phyloP scores from a whole-genome alignment of 768 basidiomycete species.

The Ramaria sp. region DNA sequence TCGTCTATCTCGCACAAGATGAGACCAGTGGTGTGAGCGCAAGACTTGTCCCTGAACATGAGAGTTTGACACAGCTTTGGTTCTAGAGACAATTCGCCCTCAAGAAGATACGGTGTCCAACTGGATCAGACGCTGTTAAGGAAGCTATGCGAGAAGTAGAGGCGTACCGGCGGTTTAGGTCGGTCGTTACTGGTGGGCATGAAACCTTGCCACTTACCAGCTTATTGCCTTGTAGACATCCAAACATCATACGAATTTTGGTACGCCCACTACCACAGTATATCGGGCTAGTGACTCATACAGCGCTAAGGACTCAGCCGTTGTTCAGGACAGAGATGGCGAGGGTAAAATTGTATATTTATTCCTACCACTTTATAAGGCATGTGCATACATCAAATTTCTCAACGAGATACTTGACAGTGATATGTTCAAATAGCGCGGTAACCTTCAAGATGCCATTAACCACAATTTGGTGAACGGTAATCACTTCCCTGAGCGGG shows the following conservation, averaged over 20 bases:
- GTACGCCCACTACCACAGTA: slow-evolving; percentile 27
- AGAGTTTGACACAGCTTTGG: not conserved
- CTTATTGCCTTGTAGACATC: slow-evolving; percentile 46
- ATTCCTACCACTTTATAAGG: slow-evolving; percentile 90
- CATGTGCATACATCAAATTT: slow-evolving; percentile 19
- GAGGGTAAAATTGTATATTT: slow-evolving; percentile 94
- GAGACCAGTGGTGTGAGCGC: slow-evolving; percentile 67
- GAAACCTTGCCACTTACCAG: not conserved
- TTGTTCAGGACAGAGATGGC: slow-evolving; percentile 86
- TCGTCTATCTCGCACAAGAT: slow-evolving; percentile 82
- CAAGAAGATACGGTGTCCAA: slow-evolving; percentile 94
- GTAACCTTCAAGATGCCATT: slow-evolving; percentile 93
- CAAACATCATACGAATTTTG: slow-evolving; percentile 92
- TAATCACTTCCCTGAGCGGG: slow-evolving; percentile 75
- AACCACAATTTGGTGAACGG: slow-evolving; percentile 77
- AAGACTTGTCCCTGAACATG: not conserved
- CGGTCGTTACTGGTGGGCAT: slow-evolving; percentile 9
- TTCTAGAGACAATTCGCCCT: slow-evolving; percentile 81
- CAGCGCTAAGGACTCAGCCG: slow-evolving; percentile 68
- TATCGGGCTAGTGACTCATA: slow-evolving; percentile 5
- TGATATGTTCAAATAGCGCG: slow-evolving; percentile 38
- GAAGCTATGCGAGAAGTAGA: slow-evolving; percentile 86
- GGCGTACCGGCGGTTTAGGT: slow-evolving; percentile 92
- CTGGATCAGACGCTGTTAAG: slow-evolving; percentile 77
- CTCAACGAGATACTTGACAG: not conserved